Conservation (phyloP, 176 grass and related monocot species). For the Musa beccarii region DNA sequence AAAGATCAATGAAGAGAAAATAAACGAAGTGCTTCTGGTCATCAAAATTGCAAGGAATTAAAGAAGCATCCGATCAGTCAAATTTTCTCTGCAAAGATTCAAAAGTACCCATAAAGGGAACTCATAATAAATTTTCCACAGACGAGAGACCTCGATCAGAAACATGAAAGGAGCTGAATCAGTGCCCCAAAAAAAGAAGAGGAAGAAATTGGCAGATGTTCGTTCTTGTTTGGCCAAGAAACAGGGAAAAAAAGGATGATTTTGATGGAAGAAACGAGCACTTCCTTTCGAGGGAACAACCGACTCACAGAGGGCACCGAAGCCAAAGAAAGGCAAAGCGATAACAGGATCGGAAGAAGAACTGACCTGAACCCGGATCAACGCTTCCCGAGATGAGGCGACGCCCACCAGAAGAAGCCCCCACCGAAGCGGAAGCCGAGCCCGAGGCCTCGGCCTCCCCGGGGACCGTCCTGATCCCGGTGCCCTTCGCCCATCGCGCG, state of each 20-base stretch:
- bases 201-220: too few relatives aligned
- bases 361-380: slow-evolving; percentile 9
- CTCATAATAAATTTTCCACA: too few relatives aligned
- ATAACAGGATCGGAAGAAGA: not conserved
- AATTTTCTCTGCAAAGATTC: not conserved
- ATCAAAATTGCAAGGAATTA: not conserved
- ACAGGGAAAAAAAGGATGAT: too few relatives aligned
- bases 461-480: not conserved
- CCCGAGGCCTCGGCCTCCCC: not conserved
- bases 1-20: slow-evolving; percentile 2
- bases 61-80: not conserved
- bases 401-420: not conserved
- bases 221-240: too few relatives aligned
- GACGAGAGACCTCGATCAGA: too few relatives aligned
- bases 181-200: too few relatives aligned
- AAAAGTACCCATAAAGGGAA: not conserved
- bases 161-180: too few relatives aligned
- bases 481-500: not conserved
- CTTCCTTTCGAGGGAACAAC: not conserved
- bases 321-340: too few relatives aligned
- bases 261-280: not conserved
- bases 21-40: slow-evolving; percentile 9
- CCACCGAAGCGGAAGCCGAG: slow-evolving; percentile 1
- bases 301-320: not conserved
- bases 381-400: slow-evolving; percentile 1